Evolutionary conservation across 176 grass and related monocot species (phyloP).

Genomic region (Ampelocalamus luodianensis): DNA sequence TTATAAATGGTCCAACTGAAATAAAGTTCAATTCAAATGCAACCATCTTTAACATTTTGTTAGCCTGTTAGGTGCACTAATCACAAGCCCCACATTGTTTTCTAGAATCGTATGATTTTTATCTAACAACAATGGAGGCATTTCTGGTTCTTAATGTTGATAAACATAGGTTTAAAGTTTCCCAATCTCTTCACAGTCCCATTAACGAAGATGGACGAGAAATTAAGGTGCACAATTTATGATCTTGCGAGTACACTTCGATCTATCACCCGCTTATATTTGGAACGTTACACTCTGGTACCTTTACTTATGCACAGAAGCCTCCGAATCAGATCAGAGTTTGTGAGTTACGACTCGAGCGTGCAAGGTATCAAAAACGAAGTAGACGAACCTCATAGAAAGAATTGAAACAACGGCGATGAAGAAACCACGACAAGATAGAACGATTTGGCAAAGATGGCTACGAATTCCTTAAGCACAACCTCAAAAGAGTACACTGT

Average conservation of each 20-base stretch:
- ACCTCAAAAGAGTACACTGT: too few relatives aligned
- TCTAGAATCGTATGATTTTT: not conserved
- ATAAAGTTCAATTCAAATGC: not conserved
- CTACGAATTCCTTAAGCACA: too few relatives aligned
- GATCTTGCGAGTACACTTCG: not conserved
- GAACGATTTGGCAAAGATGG: too few relatives aligned
- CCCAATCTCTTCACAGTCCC: not conserved
- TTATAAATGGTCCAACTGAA: not conserved
- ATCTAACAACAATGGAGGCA: not conserved
- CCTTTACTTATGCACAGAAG: too few relatives aligned
- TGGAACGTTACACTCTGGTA: not conserved
- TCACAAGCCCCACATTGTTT: not conserved
- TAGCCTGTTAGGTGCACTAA: not conserved
- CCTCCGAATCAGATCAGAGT: too few relatives aligned
- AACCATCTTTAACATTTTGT: not conserved
- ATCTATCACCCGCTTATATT: not conserved
- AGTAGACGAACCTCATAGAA: too few relatives aligned
- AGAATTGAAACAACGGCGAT: too few relatives aligned
- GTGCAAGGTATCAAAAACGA: too few relatives aligned
- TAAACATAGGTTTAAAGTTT: not conserved
- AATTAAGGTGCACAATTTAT: not conserved
- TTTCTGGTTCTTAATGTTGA: not conserved
- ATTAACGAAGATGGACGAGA: not conserved
- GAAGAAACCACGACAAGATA: too few relatives aligned
- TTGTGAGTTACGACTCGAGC: too few relatives aligned